Evolutionary conservation across 202 grass and related monocot genomes (phyloP).

Genomic region (Dendrocalamus latiflorus): DNA sequence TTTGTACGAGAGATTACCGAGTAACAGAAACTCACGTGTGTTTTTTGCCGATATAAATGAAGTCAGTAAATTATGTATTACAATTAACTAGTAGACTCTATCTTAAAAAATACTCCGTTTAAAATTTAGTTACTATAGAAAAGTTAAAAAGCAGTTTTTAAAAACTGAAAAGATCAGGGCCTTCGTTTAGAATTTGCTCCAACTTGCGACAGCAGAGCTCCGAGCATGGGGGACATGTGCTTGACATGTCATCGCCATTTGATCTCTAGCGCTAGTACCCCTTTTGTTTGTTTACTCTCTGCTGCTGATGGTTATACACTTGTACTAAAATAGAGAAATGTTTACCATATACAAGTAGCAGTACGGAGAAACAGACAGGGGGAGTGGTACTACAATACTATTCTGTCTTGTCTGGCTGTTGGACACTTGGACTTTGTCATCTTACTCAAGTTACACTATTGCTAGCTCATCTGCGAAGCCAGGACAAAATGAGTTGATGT

Average conservation of each 20-base stretch:
- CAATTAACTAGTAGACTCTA: no score
- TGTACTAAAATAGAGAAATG: not conserved
- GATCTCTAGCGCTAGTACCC: not conserved
- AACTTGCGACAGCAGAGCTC: not conserved
- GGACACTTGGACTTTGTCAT: not conserved
- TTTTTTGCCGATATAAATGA: no score
- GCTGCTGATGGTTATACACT: not conserved
- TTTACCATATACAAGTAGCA: not conserved
- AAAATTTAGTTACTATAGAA: no score
- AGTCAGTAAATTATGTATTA: no score
- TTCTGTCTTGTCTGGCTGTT: not conserved
- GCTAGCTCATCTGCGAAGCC: not conserved
- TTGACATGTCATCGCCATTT: not conserved
- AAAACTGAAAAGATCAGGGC: no score
- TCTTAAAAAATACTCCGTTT: no score
- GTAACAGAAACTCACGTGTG: no score
- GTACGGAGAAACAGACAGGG: not conserved
- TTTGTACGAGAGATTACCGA: no score
- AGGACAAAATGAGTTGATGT: no score
- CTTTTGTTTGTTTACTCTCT: not conserved
- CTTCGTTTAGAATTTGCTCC: not conserved
- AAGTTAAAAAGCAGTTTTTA: no score
- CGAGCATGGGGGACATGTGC: not conserved
- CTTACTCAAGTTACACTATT: not conserved
- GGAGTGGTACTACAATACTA: not conserved